A percentile compares a stretch with the other conserved stretches of the same genome.
Evolutionary conservation across 495 filamentous ascomycete genomes (phyloP).

Genomic region (Neurospora tetraspora): DNA sequence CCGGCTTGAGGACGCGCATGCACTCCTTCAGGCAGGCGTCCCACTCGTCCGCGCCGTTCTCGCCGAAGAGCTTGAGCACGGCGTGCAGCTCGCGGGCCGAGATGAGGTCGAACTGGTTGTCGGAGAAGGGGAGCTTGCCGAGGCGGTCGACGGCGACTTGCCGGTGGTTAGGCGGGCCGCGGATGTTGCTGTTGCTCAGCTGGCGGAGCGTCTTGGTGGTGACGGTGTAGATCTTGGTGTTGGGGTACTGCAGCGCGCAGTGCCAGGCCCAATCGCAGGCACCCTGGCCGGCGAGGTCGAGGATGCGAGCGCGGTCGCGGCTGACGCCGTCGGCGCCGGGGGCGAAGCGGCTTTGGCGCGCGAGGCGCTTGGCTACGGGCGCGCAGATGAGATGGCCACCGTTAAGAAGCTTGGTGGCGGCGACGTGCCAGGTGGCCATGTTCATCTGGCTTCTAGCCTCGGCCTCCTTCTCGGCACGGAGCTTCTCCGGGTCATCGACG

Average conservation of each 20-base stretch:
- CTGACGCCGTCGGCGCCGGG: conserved; percentile 29
- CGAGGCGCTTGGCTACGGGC: conserved; percentile 55
- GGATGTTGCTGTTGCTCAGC: conserved; percentile 56
- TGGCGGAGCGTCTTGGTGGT: conserved; percentile 56
- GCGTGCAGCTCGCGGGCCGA: conserved; percentile 82
- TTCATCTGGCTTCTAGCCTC: conserved; percentile 68
- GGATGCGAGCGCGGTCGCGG: conserved; percentile 51
- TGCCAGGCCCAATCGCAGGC: conserved; percentile 95
- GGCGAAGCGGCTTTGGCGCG: conserved; percentile 37
- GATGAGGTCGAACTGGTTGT: conserved; percentile 85
- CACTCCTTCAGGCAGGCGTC: conserved; percentile 77
- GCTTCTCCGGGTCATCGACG: conserved; percentile 46
- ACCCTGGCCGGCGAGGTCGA: conserved; percentile 81
- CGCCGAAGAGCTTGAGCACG: conserved; percentile 58
- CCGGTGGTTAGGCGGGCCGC: conserved; percentile 80
- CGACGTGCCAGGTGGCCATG: conserved; percentile 69
- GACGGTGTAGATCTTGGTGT: conserved; percentile 78
- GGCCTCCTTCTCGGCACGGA: conserved; percentile 66
- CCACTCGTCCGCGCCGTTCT: conserved; percentile 69
- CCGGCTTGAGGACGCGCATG: conserved; percentile 82
- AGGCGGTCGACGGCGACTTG: conserved; percentile 63
- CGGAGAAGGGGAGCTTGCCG: conserved; percentile 75
- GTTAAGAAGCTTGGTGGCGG: conserved; percentile 65
- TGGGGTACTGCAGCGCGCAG: conserved; percentile 70
- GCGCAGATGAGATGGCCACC: conserved; percentile 72